phyloP scores from a whole-genome alignment of 2,329 filamentous ascomycete species.

The Sclerotinia minor region DNA sequence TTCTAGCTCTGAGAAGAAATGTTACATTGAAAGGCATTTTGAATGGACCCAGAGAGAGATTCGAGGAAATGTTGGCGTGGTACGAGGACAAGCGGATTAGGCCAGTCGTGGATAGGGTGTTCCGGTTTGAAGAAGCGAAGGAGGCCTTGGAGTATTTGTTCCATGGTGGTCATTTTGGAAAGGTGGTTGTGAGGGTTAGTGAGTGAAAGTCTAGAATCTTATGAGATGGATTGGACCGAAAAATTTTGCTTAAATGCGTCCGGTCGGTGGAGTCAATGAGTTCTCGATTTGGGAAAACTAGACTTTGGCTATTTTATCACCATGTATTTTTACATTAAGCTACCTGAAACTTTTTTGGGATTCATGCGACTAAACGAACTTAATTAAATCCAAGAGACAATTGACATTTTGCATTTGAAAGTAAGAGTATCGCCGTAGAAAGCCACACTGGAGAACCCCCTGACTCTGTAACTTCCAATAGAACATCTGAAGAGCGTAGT shows the following conservation, averaged over 20 bases:
- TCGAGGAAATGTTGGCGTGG: conserved; percentile 55
- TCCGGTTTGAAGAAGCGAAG: conserved; percentile 49
- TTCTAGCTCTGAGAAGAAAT: conserved; percentile 50
- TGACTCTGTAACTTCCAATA: neutral
- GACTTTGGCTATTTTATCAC: neutral
- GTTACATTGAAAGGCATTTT: conserved; percentile 56
- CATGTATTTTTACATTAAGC: too few relatives aligned
- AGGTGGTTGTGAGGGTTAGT: conserved; percentile 42
- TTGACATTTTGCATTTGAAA: neutral
- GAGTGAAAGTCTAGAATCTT: neutral
- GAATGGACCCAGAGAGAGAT: conserved; percentile 58
- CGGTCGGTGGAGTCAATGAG: neutral
- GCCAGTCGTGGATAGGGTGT: conserved; percentile 52
- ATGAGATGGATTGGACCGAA: neutral
- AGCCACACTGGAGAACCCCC: neutral
- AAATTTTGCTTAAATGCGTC: neutral
- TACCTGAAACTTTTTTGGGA: neutral
- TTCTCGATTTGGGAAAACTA: neutral
- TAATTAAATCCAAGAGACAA: neutral
- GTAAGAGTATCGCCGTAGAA: neutral
- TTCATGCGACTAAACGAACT: neutral
- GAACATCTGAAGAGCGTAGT: too few relatives aligned
- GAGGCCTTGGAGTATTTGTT: conserved; percentile 52
- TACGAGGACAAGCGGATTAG: conserved; percentile 49
- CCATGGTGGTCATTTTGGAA: conserved; percentile 51